These are phyloP conservation scores for Microcos paniculata DNA, from an alignment of 345 rosid species.

Conservation along the genomic window DNA sequence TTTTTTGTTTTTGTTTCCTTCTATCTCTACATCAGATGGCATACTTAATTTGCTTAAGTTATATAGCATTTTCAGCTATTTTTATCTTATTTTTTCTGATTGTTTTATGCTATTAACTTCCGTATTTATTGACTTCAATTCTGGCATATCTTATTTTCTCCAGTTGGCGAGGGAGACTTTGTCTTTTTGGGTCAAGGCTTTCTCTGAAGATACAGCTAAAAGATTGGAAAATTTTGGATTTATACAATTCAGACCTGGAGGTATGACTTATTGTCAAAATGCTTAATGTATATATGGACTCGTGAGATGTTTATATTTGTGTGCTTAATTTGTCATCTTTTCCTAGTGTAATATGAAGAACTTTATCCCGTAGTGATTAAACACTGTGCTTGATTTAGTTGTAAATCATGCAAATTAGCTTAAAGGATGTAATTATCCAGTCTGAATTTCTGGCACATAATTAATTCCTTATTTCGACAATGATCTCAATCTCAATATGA, in stretches of 20 bases:
- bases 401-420: background rate
- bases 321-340: background rate
- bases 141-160: constrained; percentile 18
- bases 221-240: constrained; percentile 94
- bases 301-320: background rate
- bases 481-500: background rate
- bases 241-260: constrained; percentile 96
- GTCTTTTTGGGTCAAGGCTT: constrained; percentile 99
- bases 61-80: background rate
- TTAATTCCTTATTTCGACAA: background rate
- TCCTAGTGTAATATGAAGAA: background rate
- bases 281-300: background rate
- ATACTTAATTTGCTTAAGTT: background rate
- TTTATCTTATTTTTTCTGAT: background rate
- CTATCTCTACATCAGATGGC: background rate
- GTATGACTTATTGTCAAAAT: constrained; percentile 33
- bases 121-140: background rate
- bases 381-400: constrained; percentile 13
- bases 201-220: constrained; percentile 95
- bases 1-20: background rate
- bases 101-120: background rate
- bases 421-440: background rate
- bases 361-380: background rate
- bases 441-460: background rate
- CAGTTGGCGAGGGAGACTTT: constrained; percentile 95